These are phyloP conservation scores for Vitis riparia DNA, from an alignment of 164 flowering plant species.

Conservation along the genomic window DNA sequence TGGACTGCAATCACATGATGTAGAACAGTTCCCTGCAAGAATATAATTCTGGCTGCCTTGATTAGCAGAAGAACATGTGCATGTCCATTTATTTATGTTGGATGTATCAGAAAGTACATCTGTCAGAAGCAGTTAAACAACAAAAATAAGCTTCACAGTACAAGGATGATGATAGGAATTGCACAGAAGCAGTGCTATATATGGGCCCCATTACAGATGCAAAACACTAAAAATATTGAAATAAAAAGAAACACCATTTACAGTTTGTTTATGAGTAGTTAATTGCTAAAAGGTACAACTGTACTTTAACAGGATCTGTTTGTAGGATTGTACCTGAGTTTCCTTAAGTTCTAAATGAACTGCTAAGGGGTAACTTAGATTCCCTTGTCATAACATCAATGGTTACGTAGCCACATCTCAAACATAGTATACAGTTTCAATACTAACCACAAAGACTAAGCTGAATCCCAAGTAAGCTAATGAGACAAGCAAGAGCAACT, in stretches of 20 bases:
- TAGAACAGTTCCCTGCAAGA: constrained; percentile 49
- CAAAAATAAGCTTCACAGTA: too few relatives aligned
- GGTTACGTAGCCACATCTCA: not conserved
- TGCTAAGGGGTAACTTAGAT: not conserved
- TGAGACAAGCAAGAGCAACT: constrained; percentile 36
- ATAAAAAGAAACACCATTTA: not conserved
- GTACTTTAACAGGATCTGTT: too few relatives aligned
- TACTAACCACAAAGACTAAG: constrained; percentile 58
- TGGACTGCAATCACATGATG: constrained; percentile 68
- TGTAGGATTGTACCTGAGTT: too few relatives aligned
- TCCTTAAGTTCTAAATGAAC: too few relatives aligned
- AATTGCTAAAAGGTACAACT: not conserved
- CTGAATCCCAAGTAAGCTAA: constrained; percentile 42
- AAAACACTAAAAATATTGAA: not conserved
- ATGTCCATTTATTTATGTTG: constrained; percentile 53
- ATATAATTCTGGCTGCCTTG: constrained; percentile 36
- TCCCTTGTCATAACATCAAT: not conserved
- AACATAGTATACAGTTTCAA: not conserved
- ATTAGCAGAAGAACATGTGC: constrained; percentile 52
- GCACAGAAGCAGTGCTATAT: not conserved
- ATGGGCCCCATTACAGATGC: not conserved
- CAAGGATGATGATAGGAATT: not conserved
- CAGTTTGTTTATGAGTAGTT: not conserved
- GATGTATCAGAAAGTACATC: constrained; percentile 44
- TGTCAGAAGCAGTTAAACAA: constrained; percentile 20